phyloP scores from a whole-genome alignment of 2,329 filamentous ascomycete genomes.

The Fusarium sterilihyphosum region DNA sequence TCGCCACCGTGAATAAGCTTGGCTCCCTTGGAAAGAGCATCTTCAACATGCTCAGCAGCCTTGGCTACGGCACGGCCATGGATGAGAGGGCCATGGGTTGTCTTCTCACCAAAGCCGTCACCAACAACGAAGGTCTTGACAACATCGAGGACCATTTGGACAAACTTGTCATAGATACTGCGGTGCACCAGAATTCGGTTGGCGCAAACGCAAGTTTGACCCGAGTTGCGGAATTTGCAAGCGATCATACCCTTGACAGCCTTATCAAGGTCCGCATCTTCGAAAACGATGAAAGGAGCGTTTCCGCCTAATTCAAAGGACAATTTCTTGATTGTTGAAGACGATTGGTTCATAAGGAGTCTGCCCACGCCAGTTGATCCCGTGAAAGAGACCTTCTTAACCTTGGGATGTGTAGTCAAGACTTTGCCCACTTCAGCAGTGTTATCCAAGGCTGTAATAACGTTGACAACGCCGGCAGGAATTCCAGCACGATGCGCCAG shows the following conservation, averaged over 20 bases:
- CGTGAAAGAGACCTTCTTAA: constrained; percentile 80
- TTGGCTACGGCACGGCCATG: constrained; percentile 72
- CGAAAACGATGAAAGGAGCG: constrained; percentile 80
- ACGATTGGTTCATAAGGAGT: constrained; percentile 74
- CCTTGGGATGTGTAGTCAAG: constrained; percentile 46
- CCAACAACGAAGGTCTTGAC: constrained; percentile 68
- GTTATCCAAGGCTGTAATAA: constrained; percentile 81
- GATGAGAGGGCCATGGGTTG: constrained; percentile 71
- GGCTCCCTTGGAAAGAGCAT: constrained; percentile 70
- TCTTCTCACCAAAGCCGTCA: constrained; percentile 62
- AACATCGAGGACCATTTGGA: constrained; percentile 59
- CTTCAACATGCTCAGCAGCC: constrained; percentile 69
- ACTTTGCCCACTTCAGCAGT: constrained; percentile 79
- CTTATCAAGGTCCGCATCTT: constrained; percentile 75
- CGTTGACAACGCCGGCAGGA: constrained; percentile 86
- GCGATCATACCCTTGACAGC: constrained; percentile 73
- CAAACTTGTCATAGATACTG: constrained; percentile 68
- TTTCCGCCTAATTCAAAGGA: constrained; percentile 80
- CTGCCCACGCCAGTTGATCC: constrained; percentile 62
- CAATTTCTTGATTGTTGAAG: constrained; percentile 76
- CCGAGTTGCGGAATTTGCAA: constrained; percentile 76
- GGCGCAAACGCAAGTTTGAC: constrained; percentile 76
- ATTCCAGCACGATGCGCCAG: constrained; percentile 85
- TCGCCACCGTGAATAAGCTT: constrained; percentile 69
- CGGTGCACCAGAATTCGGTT: constrained; percentile 70